Evolutionary conservation across 73 alveolate genomes (phyloP).

Genomic region (Paramecium primaurelia): DNA sequence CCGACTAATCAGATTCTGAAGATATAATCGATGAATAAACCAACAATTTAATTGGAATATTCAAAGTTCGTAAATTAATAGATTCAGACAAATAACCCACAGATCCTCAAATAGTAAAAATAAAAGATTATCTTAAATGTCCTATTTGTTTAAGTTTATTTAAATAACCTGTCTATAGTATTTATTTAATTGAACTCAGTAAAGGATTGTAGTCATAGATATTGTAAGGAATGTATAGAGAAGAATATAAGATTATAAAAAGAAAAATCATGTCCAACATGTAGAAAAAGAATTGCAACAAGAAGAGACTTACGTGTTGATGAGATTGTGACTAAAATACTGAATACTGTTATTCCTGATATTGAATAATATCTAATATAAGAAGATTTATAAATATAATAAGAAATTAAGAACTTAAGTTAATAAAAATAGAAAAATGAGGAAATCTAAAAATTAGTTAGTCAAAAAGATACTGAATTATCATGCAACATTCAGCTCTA

Average conservation of each 20-base stretch:
- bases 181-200: not conserved
- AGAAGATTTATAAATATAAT: not conserved
- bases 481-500: not conserved
- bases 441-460: not conserved
- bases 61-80: not conserved
- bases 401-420: not conserved
- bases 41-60: not conserved
- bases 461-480: not conserved
- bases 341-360: not conserved
- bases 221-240: slow-evolving; percentile 62
- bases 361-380: not conserved
- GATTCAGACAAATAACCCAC: not conserved
- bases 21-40: slow-evolving; percentile 5
- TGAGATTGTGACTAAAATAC: not conserved
- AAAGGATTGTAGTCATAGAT: slow-evolving; percentile 67
- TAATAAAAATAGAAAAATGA: not conserved
- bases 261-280: slow-evolving; percentile 53
- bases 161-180: slow-evolving; percentile 53
- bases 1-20: not conserved
- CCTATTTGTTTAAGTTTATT: slow-evolving; percentile 57
- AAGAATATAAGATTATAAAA: slow-evolving; percentile 42
- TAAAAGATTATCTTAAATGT: slow-evolving; percentile 18
- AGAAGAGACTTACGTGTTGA: slow-evolving; percentile 52
- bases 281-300: slow-evolving; percentile 56
- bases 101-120: not conserved